These are phyloP conservation scores for Potentilla sterilis DNA, from an alignment of 306 rosid species.

Conservation along the genomic window DNA sequence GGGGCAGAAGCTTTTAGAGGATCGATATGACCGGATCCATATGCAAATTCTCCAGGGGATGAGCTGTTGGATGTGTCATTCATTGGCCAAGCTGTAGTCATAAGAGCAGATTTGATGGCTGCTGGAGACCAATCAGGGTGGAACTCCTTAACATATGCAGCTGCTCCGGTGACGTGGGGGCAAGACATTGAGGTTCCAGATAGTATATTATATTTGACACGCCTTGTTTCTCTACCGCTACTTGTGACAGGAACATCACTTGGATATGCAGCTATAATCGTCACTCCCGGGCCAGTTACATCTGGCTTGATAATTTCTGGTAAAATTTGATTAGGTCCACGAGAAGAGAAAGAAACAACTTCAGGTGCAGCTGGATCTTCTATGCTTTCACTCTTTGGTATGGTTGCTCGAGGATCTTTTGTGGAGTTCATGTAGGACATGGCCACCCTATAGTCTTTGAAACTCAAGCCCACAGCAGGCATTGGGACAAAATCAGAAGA, in stretches of 20 bases:
- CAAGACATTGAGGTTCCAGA: constrained; percentile 50
- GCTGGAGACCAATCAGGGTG: constrained; percentile 43
- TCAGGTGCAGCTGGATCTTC: constrained; percentile 28
- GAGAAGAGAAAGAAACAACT: constrained; percentile 38
- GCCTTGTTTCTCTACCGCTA: not conserved
- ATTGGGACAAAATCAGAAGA: not conserved
- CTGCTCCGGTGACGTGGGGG: constrained; percentile 32
- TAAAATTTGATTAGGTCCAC: constrained; percentile 34
- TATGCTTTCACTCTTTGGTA: constrained; percentile 15
- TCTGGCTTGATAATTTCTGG: constrained; percentile 37
- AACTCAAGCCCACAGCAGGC: not conserved
- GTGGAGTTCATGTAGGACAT: not conserved
- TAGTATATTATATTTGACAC: constrained; percentile 26
- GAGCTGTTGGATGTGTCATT: constrained; percentile 2
- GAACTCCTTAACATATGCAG: constrained; percentile 37
- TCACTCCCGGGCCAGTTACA: constrained; percentile 39
- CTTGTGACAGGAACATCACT: too few relatives aligned
- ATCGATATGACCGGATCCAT: constrained; percentile 14
- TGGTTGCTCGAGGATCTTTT: constrained; percentile 20
- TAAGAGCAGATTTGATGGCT: constrained; percentile 38
- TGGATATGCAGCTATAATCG: constrained; percentile 35
- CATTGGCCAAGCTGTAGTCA: constrained; percentile 38
- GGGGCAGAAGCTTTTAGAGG: constrained; percentile 23
- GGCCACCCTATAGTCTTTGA: not conserved
- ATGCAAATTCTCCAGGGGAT: constrained; percentile 22